These are phyloP conservation scores for Coleophoma cylindrospora DNA, from an alignment of 2,329 filamentous ascomycete genomes.

Conservation along the genomic window DNA sequence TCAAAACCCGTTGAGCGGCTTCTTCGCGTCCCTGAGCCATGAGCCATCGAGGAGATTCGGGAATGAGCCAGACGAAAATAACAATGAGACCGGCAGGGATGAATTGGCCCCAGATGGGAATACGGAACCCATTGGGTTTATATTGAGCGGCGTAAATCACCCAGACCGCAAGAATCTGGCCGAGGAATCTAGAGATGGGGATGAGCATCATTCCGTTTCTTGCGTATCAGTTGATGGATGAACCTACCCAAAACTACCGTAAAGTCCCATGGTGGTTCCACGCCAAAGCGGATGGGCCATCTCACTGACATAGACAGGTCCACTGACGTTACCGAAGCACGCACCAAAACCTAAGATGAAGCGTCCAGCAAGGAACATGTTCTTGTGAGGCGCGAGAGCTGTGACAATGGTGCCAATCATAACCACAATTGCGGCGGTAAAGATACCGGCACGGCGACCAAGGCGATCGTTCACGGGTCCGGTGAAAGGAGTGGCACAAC, in stretches of 20 bases:
- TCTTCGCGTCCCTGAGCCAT: slow-evolving; percentile 50
- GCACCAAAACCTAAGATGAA: slow-evolving; percentile 31
- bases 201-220: too few relatives aligned
- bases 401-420: too few relatives aligned
- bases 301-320: slow-evolving; percentile 35
- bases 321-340: slow-evolving; percentile 20
- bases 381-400: too few relatives aligned
- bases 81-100: slow-evolving; percentile 15
- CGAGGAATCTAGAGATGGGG: slow-evolving; percentile 15
- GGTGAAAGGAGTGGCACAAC: too few relatives aligned
- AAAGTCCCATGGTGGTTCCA: too few relatives aligned
- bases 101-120: slow-evolving; percentile 29
- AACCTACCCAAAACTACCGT: too few relatives aligned
- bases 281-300: slow-evolving; percentile 33
- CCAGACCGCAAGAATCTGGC: slow-evolving; percentile 21
- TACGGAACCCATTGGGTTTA: slow-evolving; percentile 18
- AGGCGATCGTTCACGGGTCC: too few relatives aligned
- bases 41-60: slow-evolving; percentile 53
- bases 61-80: slow-evolving; percentile 40
- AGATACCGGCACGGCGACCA: too few relatives aligned
- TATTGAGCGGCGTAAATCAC: slow-evolving; percentile 1
- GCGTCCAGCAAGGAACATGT: slow-evolving; percentile 37
- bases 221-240: too few relatives aligned
- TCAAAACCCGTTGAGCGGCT: slow-evolving; percentile 48
- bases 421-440: too few relatives aligned